Percentiles rank a stretch among this genome's conserved stretches.
These are phyloP conservation scores for Pseudomonodictys pantanalensis DNA, from an alignment of 495 filamentous ascomycete genomes.

Conservation along the genomic window DNA sequence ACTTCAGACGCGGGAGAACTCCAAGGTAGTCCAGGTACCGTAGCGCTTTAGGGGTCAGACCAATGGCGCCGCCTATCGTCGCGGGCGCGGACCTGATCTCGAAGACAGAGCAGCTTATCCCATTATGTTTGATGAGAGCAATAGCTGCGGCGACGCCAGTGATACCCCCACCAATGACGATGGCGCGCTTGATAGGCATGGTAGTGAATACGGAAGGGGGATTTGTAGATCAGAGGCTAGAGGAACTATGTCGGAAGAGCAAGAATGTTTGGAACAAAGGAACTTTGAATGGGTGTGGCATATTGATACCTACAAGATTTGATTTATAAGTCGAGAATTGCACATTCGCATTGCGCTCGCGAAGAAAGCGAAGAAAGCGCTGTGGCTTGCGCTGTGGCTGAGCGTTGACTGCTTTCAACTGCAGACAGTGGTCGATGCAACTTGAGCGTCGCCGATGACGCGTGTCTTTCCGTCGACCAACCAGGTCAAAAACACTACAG, in stretches of 20 bases:
- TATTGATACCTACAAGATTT: background rate
- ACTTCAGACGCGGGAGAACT: conserved; percentile 1
- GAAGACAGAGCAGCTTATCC: conserved; percentile 17
- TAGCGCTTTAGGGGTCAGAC: conserved; percentile 27
- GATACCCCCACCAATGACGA: conserved; percentile 31
- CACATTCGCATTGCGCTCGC: background rate
- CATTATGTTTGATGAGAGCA: conserved; percentile 13
- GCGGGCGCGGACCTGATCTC: conserved; percentile 25
- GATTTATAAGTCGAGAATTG: background rate
- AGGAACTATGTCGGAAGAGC: background rate
- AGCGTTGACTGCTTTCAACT: no score
- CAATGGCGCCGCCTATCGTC: conserved; percentile 28
- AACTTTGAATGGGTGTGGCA: background rate
- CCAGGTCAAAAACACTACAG: no score
- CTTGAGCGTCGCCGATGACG: no score
- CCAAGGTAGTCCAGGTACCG: conserved; percentile 27
- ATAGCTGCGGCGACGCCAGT: conserved; percentile 20
- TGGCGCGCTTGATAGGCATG: conserved; percentile 21
- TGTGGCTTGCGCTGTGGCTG: background rate
- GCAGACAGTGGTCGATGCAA: no score
- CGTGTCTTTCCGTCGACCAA: no score
- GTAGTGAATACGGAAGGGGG: background rate
- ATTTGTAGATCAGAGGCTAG: background rate
- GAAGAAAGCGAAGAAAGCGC: background rate
- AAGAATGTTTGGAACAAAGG: background rate